These are phyloP conservation scores for Erodium texanum DNA, from an alignment of 441 rosid genomes.

Conservation along the genomic window DNA sequence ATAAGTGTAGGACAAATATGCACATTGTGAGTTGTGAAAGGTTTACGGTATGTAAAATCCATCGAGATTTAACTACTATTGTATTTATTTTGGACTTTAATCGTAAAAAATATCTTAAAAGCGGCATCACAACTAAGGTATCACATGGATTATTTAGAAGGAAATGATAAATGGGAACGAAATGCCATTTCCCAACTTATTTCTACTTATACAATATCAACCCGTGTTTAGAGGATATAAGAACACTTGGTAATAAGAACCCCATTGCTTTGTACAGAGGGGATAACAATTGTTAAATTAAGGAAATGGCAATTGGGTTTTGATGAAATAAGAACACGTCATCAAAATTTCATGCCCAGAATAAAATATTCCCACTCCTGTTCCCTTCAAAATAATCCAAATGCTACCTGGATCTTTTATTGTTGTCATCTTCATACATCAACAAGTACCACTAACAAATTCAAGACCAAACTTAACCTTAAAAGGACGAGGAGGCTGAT, in stretches of 20 bases:
- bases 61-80: not conserved
- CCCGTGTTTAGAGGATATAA: not conserved
- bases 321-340: constrained; percentile 1
- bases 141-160: not conserved
- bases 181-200: not conserved
- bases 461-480: constrained; percentile 42
- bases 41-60: not conserved
- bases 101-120: not conserved
- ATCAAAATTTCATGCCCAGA: not conserved
- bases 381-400: constrained; percentile 12
- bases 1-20: constrained; percentile 10
- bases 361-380: not conserved
- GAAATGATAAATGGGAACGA: constrained; percentile 3
- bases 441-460: not conserved
- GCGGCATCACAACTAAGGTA: not conserved
- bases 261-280: not conserved
- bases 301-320: not conserved
- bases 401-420: constrained; percentile 3
- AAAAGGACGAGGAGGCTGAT: constrained; percentile 94
- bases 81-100: not conserved
- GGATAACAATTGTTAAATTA: not conserved
- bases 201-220: not conserved
- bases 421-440: constrained; percentile 3
- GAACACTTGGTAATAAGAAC: not conserved
- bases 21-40: not conserved